These are phyloP conservation scores for Sclerotinia nivalis DNA, from an alignment of 2,329 filamentous ascomycete genomes.

Conservation along the genomic window DNA sequence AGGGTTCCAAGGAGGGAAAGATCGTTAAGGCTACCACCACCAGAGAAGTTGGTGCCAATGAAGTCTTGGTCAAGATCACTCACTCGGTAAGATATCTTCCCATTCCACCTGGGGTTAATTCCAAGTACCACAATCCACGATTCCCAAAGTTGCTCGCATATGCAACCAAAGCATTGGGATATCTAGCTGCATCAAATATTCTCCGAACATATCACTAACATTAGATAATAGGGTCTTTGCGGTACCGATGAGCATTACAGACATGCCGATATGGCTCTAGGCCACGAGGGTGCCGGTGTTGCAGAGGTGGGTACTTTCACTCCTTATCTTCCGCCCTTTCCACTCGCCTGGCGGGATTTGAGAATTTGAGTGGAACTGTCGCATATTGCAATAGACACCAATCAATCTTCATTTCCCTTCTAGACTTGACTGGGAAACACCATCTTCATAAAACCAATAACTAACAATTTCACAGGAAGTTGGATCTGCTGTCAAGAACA, in stretches of 20 bases:
- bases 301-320: constrained; percentile 40
- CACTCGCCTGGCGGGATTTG: constrained; percentile 17
- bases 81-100: constrained; percentile 47
- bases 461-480: constrained; percentile 32
- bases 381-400: neutral
- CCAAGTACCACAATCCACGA: neutral
- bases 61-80: constrained; percentile 64
- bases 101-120: neutral
- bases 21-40: constrained; percentile 53
- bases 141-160: constrained; percentile 3
- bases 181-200: neutral
- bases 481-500: constrained; percentile 45
- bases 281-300: constrained; percentile 53
- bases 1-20: constrained; percentile 58
- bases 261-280: constrained; percentile 45
- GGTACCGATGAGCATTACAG: constrained; percentile 55
- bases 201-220: constrained; percentile 4
- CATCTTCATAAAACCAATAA: neutral
- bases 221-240: constrained; percentile 54
- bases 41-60: constrained; percentile 49
- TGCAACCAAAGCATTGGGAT: neutral
- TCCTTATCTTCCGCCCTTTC: neutral
- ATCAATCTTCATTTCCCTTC: neutral
- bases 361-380: neutral
- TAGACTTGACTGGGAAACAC: constrained; percentile 19